Evolutionary conservation across 208 protist genomes (phyloP), one percentile per base, ranked within the genome.

Genomic region (Acanthamoeba culbertsoni): DNA sequence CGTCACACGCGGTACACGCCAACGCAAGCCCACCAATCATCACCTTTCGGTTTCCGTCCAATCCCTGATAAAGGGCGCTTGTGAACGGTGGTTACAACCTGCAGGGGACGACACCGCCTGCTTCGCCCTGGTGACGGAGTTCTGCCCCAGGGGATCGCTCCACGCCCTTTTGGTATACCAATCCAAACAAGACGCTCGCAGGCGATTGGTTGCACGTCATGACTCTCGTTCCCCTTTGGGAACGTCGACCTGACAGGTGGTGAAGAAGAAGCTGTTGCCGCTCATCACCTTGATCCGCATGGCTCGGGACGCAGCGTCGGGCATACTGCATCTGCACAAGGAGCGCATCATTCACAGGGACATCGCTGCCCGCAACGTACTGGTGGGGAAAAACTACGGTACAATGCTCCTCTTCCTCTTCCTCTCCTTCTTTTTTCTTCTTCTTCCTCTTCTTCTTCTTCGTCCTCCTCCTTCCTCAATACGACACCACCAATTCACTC

Each of bases 261-360:
- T 55, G 37, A 42, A 55, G 26, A 88, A 55, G 43, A 55, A 88
- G 77, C 35, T n/a, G 43, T 16, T 88, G 18, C 77, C 77, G 12
- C 77, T 88, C 14, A 28, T 57, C 12, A 57, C 31, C 12, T 31
- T 88, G 35, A 35, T 88, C 12, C 18, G 43, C 37, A 88, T 88
- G 77, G 77, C 77, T 28, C 18, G 46, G 16, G 77, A 88, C 28
- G 43, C 43, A 37, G 77, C 77, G 20, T n/a, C 77, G 20, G 77
- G 77, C 35, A 88, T 88, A 16, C 46, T 88, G 77, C 77, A 88
- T 35, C 28, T 88, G n/a, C 77, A 88, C 77, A 88, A 88, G 77
- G 77, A 88, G 43, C 18, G 57, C 31, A 33, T 88, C 37, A 59
- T 88, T 57, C 77, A 88, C 43, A 88, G 77, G 77, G 77, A 88